Evolutionary conservation across 2,329 filamentous ascomycete genomes (phyloP), one percentile per base, ranked within the genome.

Genomic region (Venturia oleaginea): DNA sequence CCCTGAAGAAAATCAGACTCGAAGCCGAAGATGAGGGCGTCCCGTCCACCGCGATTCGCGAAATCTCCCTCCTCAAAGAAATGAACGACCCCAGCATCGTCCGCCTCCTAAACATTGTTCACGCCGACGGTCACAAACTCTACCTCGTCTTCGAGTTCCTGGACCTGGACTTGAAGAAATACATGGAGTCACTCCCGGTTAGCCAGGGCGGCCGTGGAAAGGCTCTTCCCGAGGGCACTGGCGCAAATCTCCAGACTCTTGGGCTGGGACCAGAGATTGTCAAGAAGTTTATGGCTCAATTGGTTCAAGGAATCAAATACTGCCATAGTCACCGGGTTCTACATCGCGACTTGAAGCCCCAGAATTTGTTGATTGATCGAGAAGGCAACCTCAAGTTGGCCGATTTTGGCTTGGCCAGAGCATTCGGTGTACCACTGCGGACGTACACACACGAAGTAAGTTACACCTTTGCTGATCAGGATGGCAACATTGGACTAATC

Each of bases 21-120:
- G 92, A 96, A 74, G 91, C 92, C 67, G 92, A 96, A 80, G 92
- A 96, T 79, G 92, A 96, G 75, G 92, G 92, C 69, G 91, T 96
- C 22, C 92, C 92, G 2, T 92, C 88, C 72, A 96, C 92, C 3
- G 92, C 92, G 69, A 96, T 96, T 72, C 91, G 92, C 71, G 92
- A 96, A 76, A 96, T 96, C 72, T 95, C 91, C 32, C 84, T 96
- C 54, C 86, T 96, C 71, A 96, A 96, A 77, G 92, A 96, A 78
- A 92, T 96, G 90, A 88, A 88, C 74, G 89, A 96, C 75, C 88
- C 89, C 67, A 95, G 93, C 77, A 94, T 96, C 71, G 90, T 96
- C 66, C 86, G 86, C 68, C 85, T 96, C 54, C 78, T 92, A 73
- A 96, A 96, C 80, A 96, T 96, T 69, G 91, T 96, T 62, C 92